phyloP scores from a whole-genome alignment of 108 stramenopile species.

The Pseudonitzschia multiseries region DNA sequence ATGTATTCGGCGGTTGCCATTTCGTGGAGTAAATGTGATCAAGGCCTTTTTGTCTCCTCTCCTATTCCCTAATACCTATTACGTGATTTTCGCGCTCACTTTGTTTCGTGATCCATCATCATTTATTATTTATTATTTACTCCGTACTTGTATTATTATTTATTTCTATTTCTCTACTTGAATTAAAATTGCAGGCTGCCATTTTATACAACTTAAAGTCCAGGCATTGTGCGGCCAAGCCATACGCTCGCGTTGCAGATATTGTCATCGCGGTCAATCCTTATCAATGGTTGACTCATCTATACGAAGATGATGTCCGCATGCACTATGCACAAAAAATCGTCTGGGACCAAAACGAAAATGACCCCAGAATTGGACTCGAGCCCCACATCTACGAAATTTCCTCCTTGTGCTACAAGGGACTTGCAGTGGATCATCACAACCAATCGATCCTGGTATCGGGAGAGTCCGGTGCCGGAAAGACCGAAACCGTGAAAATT shows the following conservation, averaged over 20 bases:
- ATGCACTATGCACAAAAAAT: constrained; percentile 61
- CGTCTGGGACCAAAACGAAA: constrained; percentile 50
- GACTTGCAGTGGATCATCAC: constrained; percentile 47
- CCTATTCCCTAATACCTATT: too few species aligned
- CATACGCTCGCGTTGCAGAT: constrained; percentile 86
- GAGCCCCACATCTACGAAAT: constrained; percentile 72
- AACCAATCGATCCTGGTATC: constrained; percentile 79
- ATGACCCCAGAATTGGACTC: constrained; percentile 33
- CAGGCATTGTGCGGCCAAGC: constrained; percentile 62
- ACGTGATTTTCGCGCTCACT: too few species aligned
- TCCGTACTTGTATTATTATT: too few species aligned
- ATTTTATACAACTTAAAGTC: constrained; percentile 84
- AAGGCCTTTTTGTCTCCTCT: too few species aligned
- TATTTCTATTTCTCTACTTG: too few species aligned
- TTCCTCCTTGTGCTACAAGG: constrained; percentile 67
- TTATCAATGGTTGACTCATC: constrained; percentile 74
- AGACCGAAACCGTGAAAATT: constrained; percentile 89
- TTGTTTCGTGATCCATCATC: too few species aligned
- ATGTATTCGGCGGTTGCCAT: too few species aligned
- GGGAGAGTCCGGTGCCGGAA: constrained; percentile 87
- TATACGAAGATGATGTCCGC: constrained; percentile 64
- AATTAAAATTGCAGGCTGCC: constrained; percentile 54
- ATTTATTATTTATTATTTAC: too few species aligned
- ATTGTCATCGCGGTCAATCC: constrained; percentile 92
- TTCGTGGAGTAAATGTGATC: too few species aligned